Evolutionary conservation across 306 rosid genomes (phyloP).

Genomic region (Inga laurina): DNA sequence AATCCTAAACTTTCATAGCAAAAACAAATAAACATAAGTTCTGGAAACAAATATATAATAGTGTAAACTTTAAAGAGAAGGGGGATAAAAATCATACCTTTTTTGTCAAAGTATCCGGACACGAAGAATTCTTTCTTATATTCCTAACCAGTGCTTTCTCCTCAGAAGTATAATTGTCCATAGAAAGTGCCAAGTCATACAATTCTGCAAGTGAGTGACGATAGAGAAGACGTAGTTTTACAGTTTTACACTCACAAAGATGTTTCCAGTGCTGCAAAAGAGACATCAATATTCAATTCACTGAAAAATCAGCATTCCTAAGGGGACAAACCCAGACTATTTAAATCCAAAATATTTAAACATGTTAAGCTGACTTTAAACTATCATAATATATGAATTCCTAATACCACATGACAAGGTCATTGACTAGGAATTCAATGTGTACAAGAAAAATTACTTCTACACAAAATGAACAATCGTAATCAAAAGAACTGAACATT

Average conservation of each 20-base stretch:
- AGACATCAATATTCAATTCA: conserved; percentile 37
- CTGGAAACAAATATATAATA: conserved; percentile 9
- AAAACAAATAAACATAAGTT: conserved; percentile 25
- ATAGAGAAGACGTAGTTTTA: conserved; percentile 67
- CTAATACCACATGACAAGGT: conserved; percentile 26
- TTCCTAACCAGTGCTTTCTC: conserved; percentile 51
- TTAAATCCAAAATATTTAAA: conserved; percentile 18
- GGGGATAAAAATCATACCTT: conserved; percentile 44
- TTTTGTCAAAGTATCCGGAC: conserved; percentile 62
- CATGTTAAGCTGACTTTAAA: conserved; percentile 24
- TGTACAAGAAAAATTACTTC: conserved; percentile 11
- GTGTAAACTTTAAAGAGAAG: conserved; percentile 1
- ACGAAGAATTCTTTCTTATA: conserved; percentile 50
- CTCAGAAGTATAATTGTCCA: conserved; percentile 59
- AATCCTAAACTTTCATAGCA: conserved; percentile 21
- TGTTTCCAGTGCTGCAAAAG: conserved; percentile 82
- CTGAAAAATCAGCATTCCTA: conserved; percentile 5
- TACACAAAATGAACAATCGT: background rate
- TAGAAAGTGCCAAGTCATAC: conserved; percentile 60
- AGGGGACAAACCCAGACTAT: background rate
- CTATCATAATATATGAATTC: conserved; percentile 16
- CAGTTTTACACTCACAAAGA: conserved; percentile 92
- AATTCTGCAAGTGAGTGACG: conserved; percentile 89
- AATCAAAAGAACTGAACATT: background rate
- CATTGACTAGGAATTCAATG: conserved; percentile 3